Evolutionary conservation across 495 filamentous ascomycete species (phyloP), one percentile per base, ranked within the genome.

Genomic region (Trichodelitschia bisporula): DNA sequence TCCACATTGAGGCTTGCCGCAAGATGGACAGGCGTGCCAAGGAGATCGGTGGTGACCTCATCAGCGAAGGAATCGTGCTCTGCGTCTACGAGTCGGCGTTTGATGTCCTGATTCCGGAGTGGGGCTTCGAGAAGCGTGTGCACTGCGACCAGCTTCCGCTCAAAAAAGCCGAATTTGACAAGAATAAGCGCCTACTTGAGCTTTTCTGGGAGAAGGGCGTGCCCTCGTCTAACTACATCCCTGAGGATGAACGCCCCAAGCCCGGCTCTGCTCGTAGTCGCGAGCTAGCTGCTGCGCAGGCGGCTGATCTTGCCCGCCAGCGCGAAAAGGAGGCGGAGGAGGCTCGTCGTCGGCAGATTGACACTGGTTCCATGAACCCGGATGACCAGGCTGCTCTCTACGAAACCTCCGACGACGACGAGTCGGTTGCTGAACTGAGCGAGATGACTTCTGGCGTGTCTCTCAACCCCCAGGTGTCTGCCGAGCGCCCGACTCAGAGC

Each of bases 141-240:
- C 86, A 97, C 51, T 97, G 86, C 46, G 86, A 97, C 47, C 86
- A 95, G 58, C 62, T 97, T 39, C 86, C 86, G 10, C 57, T 97
- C 37, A 92, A 93, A 66, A 97, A 97, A 61, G 86, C 86, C 13
- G 86, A 97, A 48, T 97, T 80, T 50, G 69, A 90, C 47, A 97
- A 93, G 62, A 77, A 84, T 41, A 72, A 78, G 50, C 69, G 86
- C 34, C 64, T 93, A 18, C 57, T 97, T 29, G 86, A 97, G 51
- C 64, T 97, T 3, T 95, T 92, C 58, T 97, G 86, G 86, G 86
- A 97, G 67, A 97, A 95, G 63, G 86, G 86, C 32, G 78, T 93
- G 16, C 82, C 84, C 15, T 93, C 84, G 15, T 91, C 82, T 16
- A 77, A 82, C 10, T 97, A 92, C 40, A 73, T 95, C 34, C 89